Evolutionary conservation across 345 rosid genomes (phyloP), one percentile per base, ranked within the genome.

Genomic region (Gossypium stocksii): DNA sequence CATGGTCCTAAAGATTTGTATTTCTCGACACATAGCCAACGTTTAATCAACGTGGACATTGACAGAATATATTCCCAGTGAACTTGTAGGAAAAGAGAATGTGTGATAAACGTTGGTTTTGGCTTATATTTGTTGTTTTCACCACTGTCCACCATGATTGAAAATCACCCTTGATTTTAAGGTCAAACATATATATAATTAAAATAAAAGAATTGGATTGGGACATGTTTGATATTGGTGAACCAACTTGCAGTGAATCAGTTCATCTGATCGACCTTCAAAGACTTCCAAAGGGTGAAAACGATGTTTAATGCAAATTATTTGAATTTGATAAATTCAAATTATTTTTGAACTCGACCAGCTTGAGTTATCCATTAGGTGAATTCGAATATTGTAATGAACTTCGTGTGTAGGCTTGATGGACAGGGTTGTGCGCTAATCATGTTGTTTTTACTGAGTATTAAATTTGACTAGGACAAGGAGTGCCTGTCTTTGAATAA

Each of bases 241-340:
- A 2, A 22, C 34, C 81, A 56, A 75, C 62, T 75, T 68, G 78
- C 67, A 20, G 17, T 68, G 79, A 71, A 77, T 80, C 66, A 22
- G n/a, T 77, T 79, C 73, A 64, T 68, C 16, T 14, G n/a, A 51
- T 51, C 54, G 73, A 70, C 70, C 48, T 57, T 27, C 20, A 7
- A 70, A 66, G 34, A 17, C 7, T 64, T 41, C 4, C 51, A 43
- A 65, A 10, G 69, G 69, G 20, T 51, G 49, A 56, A 65, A 64
- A 70, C 9, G 48, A 52, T n/a, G 15, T 38, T 52, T 2, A 49
- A 34, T 34, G 7, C 1, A 34, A 34, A 7, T 34, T 34, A 34
- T 34, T 4, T 34, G 41, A 34, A 34, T 34, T 34, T 34, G 41
- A 34, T 34, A 34, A 34, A 34, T 34, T 34, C 7, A 34, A 34